Base-by-base conservation (phyloP, 23 red algal species). In the Chondrus crispus region DNA sequence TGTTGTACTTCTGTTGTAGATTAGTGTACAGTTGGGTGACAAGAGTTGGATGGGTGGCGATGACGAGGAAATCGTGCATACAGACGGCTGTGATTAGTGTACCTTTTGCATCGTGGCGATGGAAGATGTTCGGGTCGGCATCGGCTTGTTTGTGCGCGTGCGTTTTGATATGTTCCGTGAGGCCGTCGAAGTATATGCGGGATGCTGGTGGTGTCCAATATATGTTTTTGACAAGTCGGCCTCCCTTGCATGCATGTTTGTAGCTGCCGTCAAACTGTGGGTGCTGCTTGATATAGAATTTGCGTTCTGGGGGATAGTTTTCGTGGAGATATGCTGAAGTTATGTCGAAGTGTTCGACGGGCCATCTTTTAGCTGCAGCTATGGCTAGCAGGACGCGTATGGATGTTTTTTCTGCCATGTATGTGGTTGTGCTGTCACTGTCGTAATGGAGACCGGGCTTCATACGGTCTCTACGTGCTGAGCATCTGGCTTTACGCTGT, bases 271-370 rank as follows among this genome's bases (percentile, higher is more conserved):
- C 43, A 38, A 73, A 72, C 8, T 28, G 36, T 14, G 83, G 4
- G 5, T 49, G 26, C 55, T 69, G 43, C 26, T 51, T 42, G 45
- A 87, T 39, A 51, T 3, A 72, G 4, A 72, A 22, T 22, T 55
- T 39, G 49, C 52, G 50, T 10, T 71, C 64, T 55, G 29, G 49
- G 45, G 30, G 7, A 40, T 39, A 83, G 7, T 16, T 6, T 73
- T 69, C 83, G 35, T 87, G 6, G 2, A 52, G 45, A 32, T 72
- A 87, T 46, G 62, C 60, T 4, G 83, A 62, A 3, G 40, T 87
- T 6, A 87, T 57, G 37, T 87, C 83, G 38, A 87, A 49, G 55
- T 80, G 74, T 18, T 51, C 33, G 74, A 52, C 10, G 14, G 48
- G 13, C 38, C 48, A 49, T 13, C 41, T 32, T 14, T 80, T 18